These are phyloP conservation scores for Phytophthora hibernalis DNA, from an alignment of 352 stramenopile species.

Conservation along the genomic window DNA sequence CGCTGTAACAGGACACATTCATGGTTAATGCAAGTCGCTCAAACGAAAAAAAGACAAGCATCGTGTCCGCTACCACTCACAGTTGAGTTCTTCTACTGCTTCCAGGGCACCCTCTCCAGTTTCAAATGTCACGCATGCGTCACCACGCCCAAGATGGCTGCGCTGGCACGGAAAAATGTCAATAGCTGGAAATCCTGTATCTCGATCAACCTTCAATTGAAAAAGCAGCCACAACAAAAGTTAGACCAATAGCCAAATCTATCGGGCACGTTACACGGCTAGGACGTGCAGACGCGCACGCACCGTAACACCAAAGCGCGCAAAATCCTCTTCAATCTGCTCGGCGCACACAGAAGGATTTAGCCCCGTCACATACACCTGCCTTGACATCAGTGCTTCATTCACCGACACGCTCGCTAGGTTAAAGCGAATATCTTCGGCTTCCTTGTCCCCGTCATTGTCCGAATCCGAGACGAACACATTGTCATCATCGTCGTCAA, in stretches of 20 bases:
- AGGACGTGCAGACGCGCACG: conserved; percentile 14
- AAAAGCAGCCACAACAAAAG: conserved; percentile 10
- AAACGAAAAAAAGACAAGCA: neutral
- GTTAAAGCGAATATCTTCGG: conserved; percentile 63
- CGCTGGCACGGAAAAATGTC: conserved; percentile 64
- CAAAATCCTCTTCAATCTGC: conserved; percentile 62
- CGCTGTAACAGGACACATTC: conserved; percentile 21
- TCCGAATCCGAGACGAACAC: conserved; percentile 68
- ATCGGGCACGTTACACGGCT: neutral
- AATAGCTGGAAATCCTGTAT: conserved; percentile 57
- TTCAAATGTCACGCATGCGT: conserved; percentile 59
- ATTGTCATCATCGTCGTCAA: conserved; percentile 41
- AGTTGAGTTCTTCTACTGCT: conserved; percentile 64
- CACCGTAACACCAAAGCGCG: conserved; percentile 61
- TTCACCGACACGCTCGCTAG: conserved; percentile 53
- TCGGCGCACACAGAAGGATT: conserved; percentile 52
- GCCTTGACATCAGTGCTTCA: conserved; percentile 40
- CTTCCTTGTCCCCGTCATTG: conserved; percentile 37
- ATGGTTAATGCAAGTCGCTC: neutral
- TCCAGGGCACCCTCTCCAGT: conserved; percentile 42
- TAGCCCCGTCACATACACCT: conserved; percentile 69
- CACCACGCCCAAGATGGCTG: conserved; percentile 54
- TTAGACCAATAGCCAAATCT: conserved; percentile 16
- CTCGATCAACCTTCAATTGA: conserved; percentile 45
- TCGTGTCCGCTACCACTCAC: conserved; percentile 30